phyloP scores from a whole-genome alignment of 768 basidiomycete species.

The Auricularia sp. region DNA sequence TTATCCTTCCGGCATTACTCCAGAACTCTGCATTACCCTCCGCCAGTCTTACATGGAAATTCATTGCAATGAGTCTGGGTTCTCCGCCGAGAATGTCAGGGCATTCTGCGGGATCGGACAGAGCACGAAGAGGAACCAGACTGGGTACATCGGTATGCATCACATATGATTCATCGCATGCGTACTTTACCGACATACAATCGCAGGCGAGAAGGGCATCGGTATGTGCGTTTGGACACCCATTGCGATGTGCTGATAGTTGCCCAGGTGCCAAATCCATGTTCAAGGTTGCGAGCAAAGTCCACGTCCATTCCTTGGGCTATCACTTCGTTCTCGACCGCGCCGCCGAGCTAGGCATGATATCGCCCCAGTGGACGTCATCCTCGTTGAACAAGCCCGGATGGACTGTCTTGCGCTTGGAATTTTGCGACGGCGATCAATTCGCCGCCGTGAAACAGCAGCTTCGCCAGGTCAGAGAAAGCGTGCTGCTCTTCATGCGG shows the following conservation, averaged over 20 bases:
- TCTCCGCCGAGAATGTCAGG: constrained; percentile 12
- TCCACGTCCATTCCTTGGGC: constrained; percentile 15
- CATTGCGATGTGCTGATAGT: not conserved
- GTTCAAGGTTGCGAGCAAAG: constrained; percentile 17
- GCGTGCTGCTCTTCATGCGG: constrained; percentile 18
- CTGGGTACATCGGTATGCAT: constrained; percentile 8
- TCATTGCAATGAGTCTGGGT: constrained; percentile 19
- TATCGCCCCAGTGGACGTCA: constrained; percentile 13
- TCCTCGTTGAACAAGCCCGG: constrained; percentile 2
- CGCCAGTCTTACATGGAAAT: constrained; percentile 9
- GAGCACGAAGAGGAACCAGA: constrained; percentile 16
- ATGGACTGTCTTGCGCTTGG: constrained; percentile 17
- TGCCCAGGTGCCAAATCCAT: constrained; percentile 19
- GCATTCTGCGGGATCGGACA: constrained; percentile 18
- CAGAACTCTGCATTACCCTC: constrained; percentile 6
- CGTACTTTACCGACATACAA: not conserved
- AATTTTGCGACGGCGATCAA: constrained; percentile 7
- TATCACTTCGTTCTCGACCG: constrained; percentile 17
- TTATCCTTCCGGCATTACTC: constrained; percentile 4
- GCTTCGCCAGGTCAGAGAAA: constrained; percentile 12
- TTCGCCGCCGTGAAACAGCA: constrained; percentile 10
- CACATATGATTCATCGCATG: not conserved
- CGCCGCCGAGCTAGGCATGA: constrained; percentile 15
- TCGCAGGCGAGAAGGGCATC: constrained; percentile 21
- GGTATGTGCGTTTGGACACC: constrained; percentile 6